Percentiles rank a stretch among this genome's conserved stretches.
phyloP scores from a whole-genome alignment of 768 basidiomycete species.

The Rhodotorula graminis region DNA sequence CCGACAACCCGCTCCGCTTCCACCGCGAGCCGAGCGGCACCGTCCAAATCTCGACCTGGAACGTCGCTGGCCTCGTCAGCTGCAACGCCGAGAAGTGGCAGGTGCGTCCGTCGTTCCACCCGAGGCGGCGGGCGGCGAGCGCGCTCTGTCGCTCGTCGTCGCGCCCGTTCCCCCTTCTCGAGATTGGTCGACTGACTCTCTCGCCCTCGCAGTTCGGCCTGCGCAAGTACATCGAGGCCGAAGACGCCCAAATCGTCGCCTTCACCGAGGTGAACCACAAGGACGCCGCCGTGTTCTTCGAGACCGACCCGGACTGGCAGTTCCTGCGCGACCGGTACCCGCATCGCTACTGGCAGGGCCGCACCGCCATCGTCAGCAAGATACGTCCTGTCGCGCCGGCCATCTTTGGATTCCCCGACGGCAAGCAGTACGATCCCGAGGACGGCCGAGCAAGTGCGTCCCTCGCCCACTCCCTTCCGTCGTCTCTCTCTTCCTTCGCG shows the following conservation, averaged over 20 bases:
- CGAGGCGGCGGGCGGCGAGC: no score
- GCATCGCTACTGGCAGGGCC: conserved; percentile 37
- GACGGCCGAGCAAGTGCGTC: conserved; percentile 19
- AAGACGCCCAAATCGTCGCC: conserved; percentile 74
- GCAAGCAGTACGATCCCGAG: conserved; percentile 7
- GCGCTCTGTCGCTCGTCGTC: no score
- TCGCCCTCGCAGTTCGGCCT: conserved; percentile 58
- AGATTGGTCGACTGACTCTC: no score
- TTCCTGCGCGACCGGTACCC: conserved; percentile 24
- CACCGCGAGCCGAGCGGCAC: conserved; percentile 46
- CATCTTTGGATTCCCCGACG: conserved; percentile 28
- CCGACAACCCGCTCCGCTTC: conserved; percentile 20
- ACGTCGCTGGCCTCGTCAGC: conserved; percentile 69
- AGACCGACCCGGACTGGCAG: not conserved
- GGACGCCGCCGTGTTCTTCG: not conserved
- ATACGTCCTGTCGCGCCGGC: conserved; percentile 55
- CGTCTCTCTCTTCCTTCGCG: no score
- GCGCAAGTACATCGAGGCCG: conserved; percentile 73
- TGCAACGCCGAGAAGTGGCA: conserved; percentile 39
- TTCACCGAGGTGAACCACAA: conserved; percentile 64
- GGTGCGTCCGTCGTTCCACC: not conserved
- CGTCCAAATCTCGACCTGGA: conserved; percentile 67
- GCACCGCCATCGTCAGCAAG: conserved; percentile 75
- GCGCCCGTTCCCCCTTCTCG: not conserved
- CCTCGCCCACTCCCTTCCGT: no score